Conservation (phyloP, 306 rosid genomes). For the Prosopis cineraria region DNA sequence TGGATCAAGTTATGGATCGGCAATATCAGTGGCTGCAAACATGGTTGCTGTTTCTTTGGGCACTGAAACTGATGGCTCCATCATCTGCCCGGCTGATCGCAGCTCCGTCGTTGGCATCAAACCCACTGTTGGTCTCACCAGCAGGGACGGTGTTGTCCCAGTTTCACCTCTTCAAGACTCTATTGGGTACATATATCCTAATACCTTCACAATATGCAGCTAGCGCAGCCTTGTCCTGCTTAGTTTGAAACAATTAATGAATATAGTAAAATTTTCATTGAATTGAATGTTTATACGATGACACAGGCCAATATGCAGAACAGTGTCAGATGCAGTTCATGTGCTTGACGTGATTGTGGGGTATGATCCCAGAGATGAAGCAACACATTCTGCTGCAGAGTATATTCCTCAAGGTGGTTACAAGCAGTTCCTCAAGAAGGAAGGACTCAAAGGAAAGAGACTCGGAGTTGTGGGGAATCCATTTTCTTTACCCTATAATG, state of each 20-base stretch:
- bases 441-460: conserved; percentile 70
- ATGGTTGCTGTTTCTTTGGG: conserved; percentile 67
- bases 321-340: conserved; percentile 73
- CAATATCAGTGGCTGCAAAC: conserved; percentile 68
- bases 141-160: conserved; percentile 67
- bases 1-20: conserved; percentile 68
- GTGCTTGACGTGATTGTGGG: conserved; percentile 78
- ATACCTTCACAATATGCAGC: too few relatives aligned
- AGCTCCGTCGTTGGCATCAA: conserved; percentile 73
- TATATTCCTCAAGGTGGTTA: conserved; percentile 64
- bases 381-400: conserved; percentile 50
- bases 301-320: conserved; percentile 80
- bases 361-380: conserved; percentile 59
- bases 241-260: too few relatives aligned
- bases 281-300: neutral
- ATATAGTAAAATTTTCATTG: too few relatives aligned
- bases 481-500: conserved; percentile 39
- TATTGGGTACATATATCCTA: too few relatives aligned
- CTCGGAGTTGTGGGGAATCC: conserved; percentile 65
- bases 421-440: conserved; percentile 52
- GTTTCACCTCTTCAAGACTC: conserved; percentile 65
- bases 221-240: too few relatives aligned
- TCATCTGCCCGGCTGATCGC: conserved; percentile 61
- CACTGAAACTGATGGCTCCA: conserved; percentile 65
- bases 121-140: conserved; percentile 77